Conservation (phyloP, 352 stramenopile species). For the Globisporangium sylvaticum region DNA sequence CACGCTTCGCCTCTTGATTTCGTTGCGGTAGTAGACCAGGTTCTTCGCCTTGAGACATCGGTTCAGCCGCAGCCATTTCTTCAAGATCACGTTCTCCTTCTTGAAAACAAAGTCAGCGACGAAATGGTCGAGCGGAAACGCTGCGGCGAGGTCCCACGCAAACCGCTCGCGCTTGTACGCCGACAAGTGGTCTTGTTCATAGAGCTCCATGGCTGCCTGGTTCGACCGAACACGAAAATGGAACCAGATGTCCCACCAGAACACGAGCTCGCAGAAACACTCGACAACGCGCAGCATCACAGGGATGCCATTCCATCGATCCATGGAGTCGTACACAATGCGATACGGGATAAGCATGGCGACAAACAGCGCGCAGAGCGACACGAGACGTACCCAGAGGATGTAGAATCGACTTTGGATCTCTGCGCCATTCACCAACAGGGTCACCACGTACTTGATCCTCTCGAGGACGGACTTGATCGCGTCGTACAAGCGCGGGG, state of each 20-base stretch:
- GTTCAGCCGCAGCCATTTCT: constrained; percentile 47
- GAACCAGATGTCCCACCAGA: constrained; percentile 57
- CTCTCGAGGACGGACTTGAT: background rate
- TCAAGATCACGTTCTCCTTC: background rate
- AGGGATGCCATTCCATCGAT: constrained; percentile 37
- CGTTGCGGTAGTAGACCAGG: constrained; percentile 52
- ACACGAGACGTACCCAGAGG: constrained; percentile 45
- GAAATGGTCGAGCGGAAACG: constrained; percentile 52
- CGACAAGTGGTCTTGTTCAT: constrained; percentile 52
- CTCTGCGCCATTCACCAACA: constrained; percentile 35
- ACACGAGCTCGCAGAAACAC: constrained; percentile 38
- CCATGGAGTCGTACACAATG: constrained; percentile 48
- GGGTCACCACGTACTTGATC: background rate
- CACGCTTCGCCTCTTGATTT: constrained; percentile 57
- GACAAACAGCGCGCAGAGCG: constrained; percentile 43
- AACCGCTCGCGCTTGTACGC: constrained; percentile 54
- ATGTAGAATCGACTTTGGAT: constrained; percentile 60
- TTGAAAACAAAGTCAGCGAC: constrained; percentile 18
- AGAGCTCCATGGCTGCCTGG: constrained; percentile 51
- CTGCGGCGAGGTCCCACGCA: constrained; percentile 33
- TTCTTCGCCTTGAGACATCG: constrained; percentile 55
- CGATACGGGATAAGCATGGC: constrained; percentile 48
- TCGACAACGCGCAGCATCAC: constrained; percentile 31
- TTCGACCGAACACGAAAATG: constrained; percentile 52
- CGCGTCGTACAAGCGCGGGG: background rate